Percentiles rank a stretch among this genome's conserved stretches.
Evolutionary conservation across 225 moss, liverwort and hornwort species (phyloP).

Genomic region (Physcomitrium patens): DNA sequence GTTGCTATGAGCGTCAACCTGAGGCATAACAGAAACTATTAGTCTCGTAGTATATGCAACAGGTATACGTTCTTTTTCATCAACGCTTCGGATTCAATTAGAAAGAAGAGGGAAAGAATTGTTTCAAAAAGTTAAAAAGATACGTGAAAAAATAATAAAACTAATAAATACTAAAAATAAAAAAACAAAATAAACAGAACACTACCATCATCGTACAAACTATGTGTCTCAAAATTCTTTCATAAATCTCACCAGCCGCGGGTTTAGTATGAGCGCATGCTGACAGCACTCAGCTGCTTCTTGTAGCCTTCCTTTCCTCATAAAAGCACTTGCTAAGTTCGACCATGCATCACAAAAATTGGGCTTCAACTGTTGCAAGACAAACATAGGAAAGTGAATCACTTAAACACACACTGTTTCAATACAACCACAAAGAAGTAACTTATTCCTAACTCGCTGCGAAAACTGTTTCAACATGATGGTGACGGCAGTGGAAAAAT

Average conservation of each 20-base stretch:
- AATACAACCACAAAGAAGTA: too few species aligned
- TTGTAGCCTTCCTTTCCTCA: conserved; percentile 92
- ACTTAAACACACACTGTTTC: conserved; percentile 1
- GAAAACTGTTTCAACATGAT: too few species aligned
- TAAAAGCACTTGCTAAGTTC: conserved; percentile 98
- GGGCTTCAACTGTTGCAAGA: conserved; percentile 77
- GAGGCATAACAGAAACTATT: conserved; percentile 31
- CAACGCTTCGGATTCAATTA: too few species aligned
- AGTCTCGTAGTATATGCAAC: conserved; percentile 17
- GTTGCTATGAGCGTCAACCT: conserved; percentile 99
- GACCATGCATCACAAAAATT: conserved; percentile 99
- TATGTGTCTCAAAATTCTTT: too few species aligned
- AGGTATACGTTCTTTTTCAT: background rate
- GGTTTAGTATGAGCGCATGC: conserved; percentile 84
- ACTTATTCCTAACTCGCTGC: too few species aligned
- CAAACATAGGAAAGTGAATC: conserved; percentile 21
- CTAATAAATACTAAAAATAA: too few species aligned
- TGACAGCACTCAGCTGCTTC: conserved; percentile 97
- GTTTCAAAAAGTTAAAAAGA: too few species aligned
- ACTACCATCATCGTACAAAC: too few species aligned
- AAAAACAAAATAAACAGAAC: too few species aligned
- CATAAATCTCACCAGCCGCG: conserved; percentile 72
- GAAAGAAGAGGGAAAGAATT: too few species aligned
- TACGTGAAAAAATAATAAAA: too few species aligned
- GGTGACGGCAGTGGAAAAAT: too few species aligned